Evolutionary conservation across 108 stramenopile genomes (phyloP), one percentile per base, ranked within the genome.

Genomic region (Cyclostephanos tholiformis): DNA sequence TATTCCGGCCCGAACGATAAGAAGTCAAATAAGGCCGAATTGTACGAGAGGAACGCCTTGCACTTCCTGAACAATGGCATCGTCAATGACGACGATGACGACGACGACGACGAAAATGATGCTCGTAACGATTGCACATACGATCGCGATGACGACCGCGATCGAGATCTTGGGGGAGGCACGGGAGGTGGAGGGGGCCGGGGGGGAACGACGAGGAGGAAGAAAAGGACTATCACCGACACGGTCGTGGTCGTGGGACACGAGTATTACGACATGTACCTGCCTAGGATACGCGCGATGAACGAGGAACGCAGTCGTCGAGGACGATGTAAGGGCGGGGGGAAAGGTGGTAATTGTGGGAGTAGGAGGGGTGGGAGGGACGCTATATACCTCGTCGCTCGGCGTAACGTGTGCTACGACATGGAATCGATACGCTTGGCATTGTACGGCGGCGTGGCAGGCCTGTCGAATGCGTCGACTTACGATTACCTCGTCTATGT

Each of bases 401-500:
- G 76, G 17, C 30, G 68, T 12, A 32, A 52, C 38, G 30, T 35
- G 4, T 77, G 76, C 36, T 71, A 71, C 16, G 76, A 77, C 38
- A 52, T 77, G 76, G 76, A 63, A 53, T 44, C 76, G 22, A 35
- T 57, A 1, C 19, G 58, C 0, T 30, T 48, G 20, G 51, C 68
- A 2, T n/a, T 65, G n/a, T 48, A 69, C 17, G 66, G 27, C 0
- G 63, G 32, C 9, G 69, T 77, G 38, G 9, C 53, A 1, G 53
- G 53, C 25, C 13, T 55, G 26, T 26, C 71, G 63, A 13, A 12
- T 14, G 4, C 65, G 7, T 26, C 48, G 20, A 14, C 2, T 0
- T 77, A 77, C 43, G 76, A 77, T 64, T 71, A 77, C 32, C 69
- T 76, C 48, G 57, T 76, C 10, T 69, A 35, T 43, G 39, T 55